Conservation (phyloP, 805 yeast genomes). For the Candida oleophila region DNA sequence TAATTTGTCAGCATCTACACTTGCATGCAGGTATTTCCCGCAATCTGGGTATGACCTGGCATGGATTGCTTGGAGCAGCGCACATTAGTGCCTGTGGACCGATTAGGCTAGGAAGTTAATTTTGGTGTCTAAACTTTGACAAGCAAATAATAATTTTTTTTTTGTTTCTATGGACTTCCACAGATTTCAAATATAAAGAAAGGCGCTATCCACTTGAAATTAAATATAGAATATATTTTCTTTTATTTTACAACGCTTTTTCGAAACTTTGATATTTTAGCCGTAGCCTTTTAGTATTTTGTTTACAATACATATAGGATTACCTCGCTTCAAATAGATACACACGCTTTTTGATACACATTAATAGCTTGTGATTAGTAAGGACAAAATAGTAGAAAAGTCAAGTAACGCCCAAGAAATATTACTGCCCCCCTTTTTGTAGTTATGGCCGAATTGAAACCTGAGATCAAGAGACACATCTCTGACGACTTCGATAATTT, state of each 20-base stretch:
- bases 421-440: no score
- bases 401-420: no score
- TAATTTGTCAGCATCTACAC: neutral
- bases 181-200: neutral
- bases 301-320: no score
- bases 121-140: neutral
- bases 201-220: neutral
- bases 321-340: neutral
- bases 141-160: no score
- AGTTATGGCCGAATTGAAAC: slow-evolving; percentile 29
- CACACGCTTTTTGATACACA: neutral
- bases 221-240: no score
- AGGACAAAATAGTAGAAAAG: no score
- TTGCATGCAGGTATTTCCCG: neutral
- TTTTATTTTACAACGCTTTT: neutral
- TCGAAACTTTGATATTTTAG: neutral
- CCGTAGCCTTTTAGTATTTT: neutral
- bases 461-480: slow-evolving; percentile 30
- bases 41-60: neutral
- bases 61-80: neutral
- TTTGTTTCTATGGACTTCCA: neutral
- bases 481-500: slow-evolving; percentile 18
- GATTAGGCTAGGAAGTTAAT: neutral
- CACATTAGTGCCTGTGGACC: neutral
- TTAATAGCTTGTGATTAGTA: no score